Percentiles rank a stretch among this genome's conserved stretches.
phyloP scores from a whole-genome alignment of 306 rosid species.

The Malus sylvestris region DNA sequence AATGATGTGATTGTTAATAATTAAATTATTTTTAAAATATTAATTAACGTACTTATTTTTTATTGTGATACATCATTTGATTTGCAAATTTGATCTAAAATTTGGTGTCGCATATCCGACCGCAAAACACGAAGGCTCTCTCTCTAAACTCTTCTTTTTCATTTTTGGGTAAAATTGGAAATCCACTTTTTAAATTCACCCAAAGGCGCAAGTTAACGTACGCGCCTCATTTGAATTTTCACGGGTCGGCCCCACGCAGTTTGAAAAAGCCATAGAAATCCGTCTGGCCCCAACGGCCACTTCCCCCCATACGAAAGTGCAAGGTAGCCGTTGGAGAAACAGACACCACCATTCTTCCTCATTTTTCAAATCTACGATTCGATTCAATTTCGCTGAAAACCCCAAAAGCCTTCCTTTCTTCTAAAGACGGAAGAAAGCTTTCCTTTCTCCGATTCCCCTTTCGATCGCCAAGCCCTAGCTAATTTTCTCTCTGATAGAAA shows the following conservation, averaged over 20 bases:
- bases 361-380: constrained; percentile 16
- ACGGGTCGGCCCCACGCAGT: constrained; percentile 3
- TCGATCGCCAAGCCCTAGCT: not conserved
- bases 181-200: not conserved
- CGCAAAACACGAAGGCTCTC: no score
- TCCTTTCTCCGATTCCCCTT: not conserved
- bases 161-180: not conserved
- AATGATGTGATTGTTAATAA: no score
- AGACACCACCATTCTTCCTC: not conserved
- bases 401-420: not conserved
- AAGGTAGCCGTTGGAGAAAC: constrained; percentile 25
- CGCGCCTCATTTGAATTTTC: constrained; percentile 19
- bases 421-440: not conserved
- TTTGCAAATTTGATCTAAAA: no score
- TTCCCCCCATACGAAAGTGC: constrained; percentile 10
- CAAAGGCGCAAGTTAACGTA: not conserved
- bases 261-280: not conserved
- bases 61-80: no score
- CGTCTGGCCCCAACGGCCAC: constrained; percentile 24
- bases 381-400: not conserved
- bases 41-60: rapidly evolving
- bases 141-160: not conserved
- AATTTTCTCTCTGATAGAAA: not conserved
- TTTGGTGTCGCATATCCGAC: no score
- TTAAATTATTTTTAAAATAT: no score